Evolutionary conservation across 495 filamentous ascomycete genomes (phyloP).

Genomic region (Penicilliopsis zonata): DNA sequence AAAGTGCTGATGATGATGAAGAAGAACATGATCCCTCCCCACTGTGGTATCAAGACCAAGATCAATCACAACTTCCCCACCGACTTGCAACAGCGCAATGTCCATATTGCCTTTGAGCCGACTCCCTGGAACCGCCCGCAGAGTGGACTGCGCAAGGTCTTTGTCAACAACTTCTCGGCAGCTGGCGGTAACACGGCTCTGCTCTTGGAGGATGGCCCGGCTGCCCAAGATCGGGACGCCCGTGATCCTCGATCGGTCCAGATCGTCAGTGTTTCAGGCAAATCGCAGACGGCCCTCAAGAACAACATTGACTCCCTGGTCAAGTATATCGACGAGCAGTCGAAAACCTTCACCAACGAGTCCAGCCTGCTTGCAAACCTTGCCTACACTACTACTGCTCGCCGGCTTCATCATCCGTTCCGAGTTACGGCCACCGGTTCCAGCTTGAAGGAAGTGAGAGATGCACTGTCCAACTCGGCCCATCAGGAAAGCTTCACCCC

Average conservation of each 20-base stretch:
- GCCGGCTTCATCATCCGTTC: constrained; percentile 72
- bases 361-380: constrained; percentile 35
- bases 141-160: constrained; percentile 49
- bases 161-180: constrained; percentile 59
- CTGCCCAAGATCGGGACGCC: constrained; percentile 19
- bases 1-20: constrained; percentile 85
- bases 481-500: constrained; percentile 14
- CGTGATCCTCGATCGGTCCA: constrained; percentile 41
- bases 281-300: constrained; percentile 41
- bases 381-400: constrained; percentile 74
- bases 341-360: constrained; percentile 25
- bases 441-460: constrained; percentile 7
- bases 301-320: constrained; percentile 39
- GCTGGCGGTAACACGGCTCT: constrained; percentile 43
- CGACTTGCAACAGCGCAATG: constrained; percentile 61
- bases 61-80: constrained; percentile 75
- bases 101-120: constrained; percentile 50
- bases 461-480: constrained; percentile 16
- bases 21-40: constrained; percentile 72
- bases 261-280: constrained; percentile 39
- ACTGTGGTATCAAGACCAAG: constrained; percentile 76
- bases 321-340: constrained; percentile 39
- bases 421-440: constrained; percentile 49
- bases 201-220: constrained; percentile 43
- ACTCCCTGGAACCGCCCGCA: constrained; percentile 53